Percentiles rank a stretch among this genome's conserved stretches.
Conservation (phyloP, 139 green algal genomes). For the Chlorella vulgaris region DNA sequence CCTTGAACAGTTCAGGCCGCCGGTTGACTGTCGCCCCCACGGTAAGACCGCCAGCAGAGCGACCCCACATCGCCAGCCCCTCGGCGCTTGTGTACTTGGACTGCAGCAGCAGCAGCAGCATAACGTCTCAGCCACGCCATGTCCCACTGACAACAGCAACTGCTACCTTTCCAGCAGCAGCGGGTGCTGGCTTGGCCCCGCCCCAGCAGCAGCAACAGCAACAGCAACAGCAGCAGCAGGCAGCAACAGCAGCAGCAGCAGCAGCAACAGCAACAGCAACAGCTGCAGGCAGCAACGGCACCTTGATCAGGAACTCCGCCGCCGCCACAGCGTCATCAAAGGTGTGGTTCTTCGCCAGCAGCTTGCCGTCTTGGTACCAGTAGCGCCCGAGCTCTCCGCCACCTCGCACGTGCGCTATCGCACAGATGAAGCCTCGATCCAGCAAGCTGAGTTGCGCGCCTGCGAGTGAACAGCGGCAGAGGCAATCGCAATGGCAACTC, state of each 20-base stretch:
- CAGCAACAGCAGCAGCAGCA: conserved; percentile 51
- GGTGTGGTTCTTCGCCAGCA: conserved; percentile 78
- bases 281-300: conserved; percentile 9
- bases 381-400: conserved; percentile 73
- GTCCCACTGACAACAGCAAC: too few species aligned
- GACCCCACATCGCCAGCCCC: conserved; percentile 60
- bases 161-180: too few species aligned
- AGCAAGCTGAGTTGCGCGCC: conserved; percentile 59
- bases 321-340: conserved; percentile 74
- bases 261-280: neutral
- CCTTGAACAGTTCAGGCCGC: conserved; percentile 63
- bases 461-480: neutral
- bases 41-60: conserved; percentile 71
- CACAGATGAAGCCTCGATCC: conserved; percentile 73
- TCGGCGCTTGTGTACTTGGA: conserved; percentile 52
- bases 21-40: conserved; percentile 73
- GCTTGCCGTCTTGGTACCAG: conserved; percentile 79
- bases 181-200: too few species aligned
- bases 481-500: neutral
- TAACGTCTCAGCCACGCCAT: neutral
- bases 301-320: conserved; percentile 24
- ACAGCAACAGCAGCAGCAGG: conserved; percentile 25
- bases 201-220: too few species aligned
- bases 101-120: conserved; percentile 53
- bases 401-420: conserved; percentile 76